These are phyloP conservation scores for Mayamaea pseudoterrestris DNA, from an alignment of 108 stramenopile species.

Conservation along the genomic window DNA sequence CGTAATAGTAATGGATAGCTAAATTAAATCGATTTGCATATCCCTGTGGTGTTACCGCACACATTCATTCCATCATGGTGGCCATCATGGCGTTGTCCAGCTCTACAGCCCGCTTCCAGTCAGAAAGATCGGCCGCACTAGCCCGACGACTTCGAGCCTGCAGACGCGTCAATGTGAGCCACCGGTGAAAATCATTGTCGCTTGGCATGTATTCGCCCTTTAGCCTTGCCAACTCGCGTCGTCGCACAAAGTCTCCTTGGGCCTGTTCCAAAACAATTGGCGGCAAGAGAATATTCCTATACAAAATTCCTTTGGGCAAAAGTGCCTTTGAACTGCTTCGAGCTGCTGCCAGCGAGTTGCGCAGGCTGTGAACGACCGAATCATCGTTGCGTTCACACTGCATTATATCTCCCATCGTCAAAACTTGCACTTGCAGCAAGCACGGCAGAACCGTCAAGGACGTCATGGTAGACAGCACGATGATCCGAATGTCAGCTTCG, in stretches of 20 bases:
- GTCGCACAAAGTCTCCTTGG: conserved; percentile 36
- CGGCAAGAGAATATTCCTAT: conserved; percentile 12
- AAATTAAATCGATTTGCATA: too few species aligned
- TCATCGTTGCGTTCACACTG: neutral
- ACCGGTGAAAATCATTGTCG: conserved; percentile 50
- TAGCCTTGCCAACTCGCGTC: conserved; percentile 12
- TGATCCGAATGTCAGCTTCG: conserved; percentile 40
- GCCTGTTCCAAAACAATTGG: conserved; percentile 16
- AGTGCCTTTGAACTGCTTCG: neutral
- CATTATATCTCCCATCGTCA: neutral
- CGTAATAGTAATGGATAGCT: too few species aligned
- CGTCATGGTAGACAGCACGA: conserved; percentile 27
- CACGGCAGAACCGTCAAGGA: neutral
- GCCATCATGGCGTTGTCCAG: neutral
- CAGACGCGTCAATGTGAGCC: conserved; percentile 38
- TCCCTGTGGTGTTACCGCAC: too few species aligned
- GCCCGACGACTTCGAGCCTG: conserved; percentile 19
- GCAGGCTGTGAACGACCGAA: neutral
- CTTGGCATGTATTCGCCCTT: neutral
- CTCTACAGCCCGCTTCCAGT: conserved; percentile 1
- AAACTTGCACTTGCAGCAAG: conserved; percentile 1
- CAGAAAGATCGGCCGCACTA: neutral
- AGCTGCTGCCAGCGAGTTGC: neutral
- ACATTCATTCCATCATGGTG: too few species aligned
- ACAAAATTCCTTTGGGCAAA: neutral